A percentile compares a stretch with the other conserved stretches of the same genome.
Conservation (phyloP, 1,284 basidiomycete genomes). For the Cryptococcus jaspeensis region DNA sequence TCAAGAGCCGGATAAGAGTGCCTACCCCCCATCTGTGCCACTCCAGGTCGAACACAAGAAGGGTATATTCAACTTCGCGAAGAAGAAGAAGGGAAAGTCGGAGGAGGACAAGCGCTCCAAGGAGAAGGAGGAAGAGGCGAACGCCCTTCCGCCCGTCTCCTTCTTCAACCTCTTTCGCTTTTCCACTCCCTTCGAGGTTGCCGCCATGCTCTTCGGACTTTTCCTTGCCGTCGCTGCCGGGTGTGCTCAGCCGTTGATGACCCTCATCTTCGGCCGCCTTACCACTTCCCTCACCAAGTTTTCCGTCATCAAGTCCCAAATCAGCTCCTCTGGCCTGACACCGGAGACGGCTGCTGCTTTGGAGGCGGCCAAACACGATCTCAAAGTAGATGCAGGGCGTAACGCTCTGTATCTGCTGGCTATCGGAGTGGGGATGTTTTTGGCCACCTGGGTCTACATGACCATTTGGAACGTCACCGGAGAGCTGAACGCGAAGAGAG, state of each 20-base stretch:
- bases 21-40: too few relatives aligned
- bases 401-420: slow-evolving; percentile 47
- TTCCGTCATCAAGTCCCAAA: slow-evolving; percentile 20
- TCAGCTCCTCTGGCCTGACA: slow-evolving; percentile 2
- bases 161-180: slow-evolving; percentile 44
- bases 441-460: slow-evolving; percentile 67
- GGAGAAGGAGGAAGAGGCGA: slow-evolving; percentile 32
- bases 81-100: too few relatives aligned
- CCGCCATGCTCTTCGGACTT: slow-evolving; percentile 45
- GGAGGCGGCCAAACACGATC: slow-evolving; percentile 25
- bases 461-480: slow-evolving; percentile 82
- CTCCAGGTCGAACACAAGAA: too few relatives aligned
- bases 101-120: too few relatives aligned
- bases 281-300: slow-evolving; percentile 47
- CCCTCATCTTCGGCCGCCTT: slow-evolving; percentile 49
- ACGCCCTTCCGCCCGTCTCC: slow-evolving; percentile 33
- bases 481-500: slow-evolving; percentile 82
- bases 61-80: slow-evolving; percentile 15
- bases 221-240: slow-evolving; percentile 45
- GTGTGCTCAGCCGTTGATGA: slow-evolving; percentile 49
- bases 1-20: too few relatives aligned
- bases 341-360: slow-evolving; percentile 8
- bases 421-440: slow-evolving; percentile 56
- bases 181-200: slow-evolving; percentile 35
- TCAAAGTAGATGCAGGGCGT: slow-evolving; percentile 37